A percentile compares a stretch with the other conserved stretches of the same genome.
These are phyloP conservation scores for Priceomyces melissophilus DNA, from an alignment of 805 yeast species.

Conservation along the genomic window DNA sequence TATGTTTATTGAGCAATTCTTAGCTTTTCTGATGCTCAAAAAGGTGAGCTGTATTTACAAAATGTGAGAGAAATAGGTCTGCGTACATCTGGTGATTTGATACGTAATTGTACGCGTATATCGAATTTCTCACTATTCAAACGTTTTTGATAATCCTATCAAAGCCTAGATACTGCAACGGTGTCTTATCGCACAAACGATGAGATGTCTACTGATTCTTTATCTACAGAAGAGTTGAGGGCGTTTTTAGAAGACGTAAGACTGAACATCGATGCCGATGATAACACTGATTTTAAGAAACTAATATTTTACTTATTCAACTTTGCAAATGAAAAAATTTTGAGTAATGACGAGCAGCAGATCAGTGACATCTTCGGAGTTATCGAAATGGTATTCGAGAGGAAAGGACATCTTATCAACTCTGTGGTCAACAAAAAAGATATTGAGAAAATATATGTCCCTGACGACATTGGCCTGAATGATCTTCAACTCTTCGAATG, in stretches of 20 bases:
- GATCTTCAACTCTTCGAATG: conserved; percentile 24
- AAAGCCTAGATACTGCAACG: too few relatives aligned
- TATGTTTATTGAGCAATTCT: too few relatives aligned
- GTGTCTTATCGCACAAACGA: neutral
- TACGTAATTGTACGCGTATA: too few relatives aligned
- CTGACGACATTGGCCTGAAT: neutral
- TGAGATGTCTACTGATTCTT: conserved; percentile 12
- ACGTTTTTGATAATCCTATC: too few relatives aligned
- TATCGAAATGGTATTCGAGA: conserved; percentile 32
- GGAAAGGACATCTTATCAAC: conserved; percentile 23
- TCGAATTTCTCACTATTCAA: too few relatives aligned
- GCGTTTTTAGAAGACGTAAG: conserved; percentile 34
- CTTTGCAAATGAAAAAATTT: conserved; percentile 23
- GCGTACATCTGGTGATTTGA: too few relatives aligned
- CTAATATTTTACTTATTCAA: conserved; percentile 30
- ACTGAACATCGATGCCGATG: conserved; percentile 25
- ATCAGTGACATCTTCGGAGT: conserved; percentile 22
- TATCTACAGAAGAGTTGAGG: conserved; percentile 25
- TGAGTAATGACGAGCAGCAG: conserved; percentile 10
- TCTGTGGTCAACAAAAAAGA: conserved; percentile 13
- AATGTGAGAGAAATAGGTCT: too few relatives aligned
- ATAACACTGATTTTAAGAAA: conserved; percentile 33
- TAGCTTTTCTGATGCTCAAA: too few relatives aligned
- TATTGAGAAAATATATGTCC: conserved; percentile 1
- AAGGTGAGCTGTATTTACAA: too few relatives aligned